phyloP scores from a whole-genome alignment of 2,329 filamentous ascomycete species.

The Xylariaceae sp. region DNA sequence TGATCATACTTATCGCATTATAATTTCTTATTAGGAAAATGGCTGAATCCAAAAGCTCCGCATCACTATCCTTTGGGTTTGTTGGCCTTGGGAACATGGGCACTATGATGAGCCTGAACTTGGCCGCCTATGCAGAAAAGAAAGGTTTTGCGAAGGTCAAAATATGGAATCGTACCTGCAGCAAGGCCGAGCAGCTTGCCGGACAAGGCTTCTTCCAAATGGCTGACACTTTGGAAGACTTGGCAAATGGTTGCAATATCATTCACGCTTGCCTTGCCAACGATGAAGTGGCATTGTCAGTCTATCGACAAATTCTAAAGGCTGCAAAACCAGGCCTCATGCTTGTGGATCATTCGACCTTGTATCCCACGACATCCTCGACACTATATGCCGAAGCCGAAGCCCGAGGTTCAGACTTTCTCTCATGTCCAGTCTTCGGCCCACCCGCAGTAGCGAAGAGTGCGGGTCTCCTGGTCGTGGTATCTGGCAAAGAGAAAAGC shows the following conservation, averaged over 20 bases:
- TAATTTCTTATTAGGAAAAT: background rate
- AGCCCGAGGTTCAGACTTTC: slow-evolving; percentile 3
- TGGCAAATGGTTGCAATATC: slow-evolving; percentile 7
- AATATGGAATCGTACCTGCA: slow-evolving; percentile 14
- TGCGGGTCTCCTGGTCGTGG: slow-evolving; percentile 3
- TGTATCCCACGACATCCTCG: slow-evolving; percentile 5
- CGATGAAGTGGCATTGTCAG: slow-evolving; percentile 14
- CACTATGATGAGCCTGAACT: slow-evolving; percentile 9
- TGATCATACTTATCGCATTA: background rate
- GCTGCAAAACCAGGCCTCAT: slow-evolving; percentile 5
- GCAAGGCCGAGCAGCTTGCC: slow-evolving; percentile 9
- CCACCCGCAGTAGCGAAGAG: slow-evolving; percentile 5
- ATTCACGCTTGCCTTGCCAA: slow-evolving; percentile 17
- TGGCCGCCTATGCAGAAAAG: slow-evolving; percentile 8
- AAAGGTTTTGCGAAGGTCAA: slow-evolving; percentile 10
- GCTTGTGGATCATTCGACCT: slow-evolving; percentile 9
- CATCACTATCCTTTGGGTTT: slow-evolving; percentile 9
- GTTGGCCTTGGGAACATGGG: slow-evolving; percentile 17
- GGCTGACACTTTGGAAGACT: slow-evolving; percentile 10
- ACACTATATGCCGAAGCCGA: slow-evolving; percentile 1
- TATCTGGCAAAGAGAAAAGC: slow-evolving; percentile 3
- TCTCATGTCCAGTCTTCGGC: slow-evolving; percentile 10
- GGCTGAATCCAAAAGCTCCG: background rate
- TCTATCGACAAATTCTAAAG: slow-evolving; percentile 12
- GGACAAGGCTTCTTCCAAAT: slow-evolving; percentile 3